These are phyloP conservation scores for Serendipita sp. DNA, from an alignment of 768 basidiomycete species.

Conservation along the genomic window DNA sequence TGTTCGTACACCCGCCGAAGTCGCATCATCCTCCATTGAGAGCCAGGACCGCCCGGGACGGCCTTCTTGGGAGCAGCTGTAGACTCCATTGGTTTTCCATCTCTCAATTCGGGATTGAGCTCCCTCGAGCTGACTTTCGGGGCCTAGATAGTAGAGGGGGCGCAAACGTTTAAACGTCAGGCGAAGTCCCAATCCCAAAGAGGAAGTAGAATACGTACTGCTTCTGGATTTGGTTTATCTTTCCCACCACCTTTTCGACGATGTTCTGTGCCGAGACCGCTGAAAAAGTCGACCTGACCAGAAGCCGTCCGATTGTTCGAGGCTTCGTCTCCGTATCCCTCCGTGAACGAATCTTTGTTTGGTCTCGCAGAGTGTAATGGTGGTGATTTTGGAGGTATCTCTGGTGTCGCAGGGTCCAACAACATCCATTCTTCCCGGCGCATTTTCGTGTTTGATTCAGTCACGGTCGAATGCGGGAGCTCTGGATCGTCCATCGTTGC, in stretches of 20 bases:
- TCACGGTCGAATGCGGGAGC: slow-evolving; percentile 28
- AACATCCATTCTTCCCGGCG: slow-evolving; percentile 88
- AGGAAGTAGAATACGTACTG: slow-evolving; percentile 27
- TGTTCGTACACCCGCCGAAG: slow-evolving; percentile 78
- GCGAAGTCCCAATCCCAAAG: neutral
- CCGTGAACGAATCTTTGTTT: slow-evolving; percentile 38
- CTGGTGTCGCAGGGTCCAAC: slow-evolving; percentile 20
- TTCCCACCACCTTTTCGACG: slow-evolving; percentile 35
- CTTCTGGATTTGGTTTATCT: slow-evolving; percentile 50
- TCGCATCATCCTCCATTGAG: slow-evolving; percentile 97
- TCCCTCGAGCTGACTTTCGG: slow-evolving; percentile 44
- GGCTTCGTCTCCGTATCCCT: slow-evolving; percentile 43
- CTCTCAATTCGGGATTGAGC: slow-evolving; percentile 40
- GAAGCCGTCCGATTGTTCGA: slow-evolving; percentile 29
- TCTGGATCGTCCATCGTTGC: slow-evolving; percentile 27
- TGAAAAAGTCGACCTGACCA: slow-evolving; percentile 77
- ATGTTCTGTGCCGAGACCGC: slow-evolving; percentile 59
- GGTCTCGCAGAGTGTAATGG: slow-evolving; percentile 8
- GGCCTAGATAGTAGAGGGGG: slow-evolving; percentile 27
- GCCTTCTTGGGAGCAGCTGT: slow-evolving; percentile 28
- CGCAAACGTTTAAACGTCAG: slow-evolving; percentile 9
- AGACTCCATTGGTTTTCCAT: slow-evolving; percentile 23
- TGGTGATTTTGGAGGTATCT: slow-evolving; percentile 15
- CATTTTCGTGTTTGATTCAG: slow-evolving; percentile 28
- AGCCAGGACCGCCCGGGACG: slow-evolving; percentile 77